Evolutionary conservation across 2,329 filamentous ascomycete genomes (phyloP), one percentile per base, ranked within the genome.

Genomic region (Emericellopsis cladophorae): DNA sequence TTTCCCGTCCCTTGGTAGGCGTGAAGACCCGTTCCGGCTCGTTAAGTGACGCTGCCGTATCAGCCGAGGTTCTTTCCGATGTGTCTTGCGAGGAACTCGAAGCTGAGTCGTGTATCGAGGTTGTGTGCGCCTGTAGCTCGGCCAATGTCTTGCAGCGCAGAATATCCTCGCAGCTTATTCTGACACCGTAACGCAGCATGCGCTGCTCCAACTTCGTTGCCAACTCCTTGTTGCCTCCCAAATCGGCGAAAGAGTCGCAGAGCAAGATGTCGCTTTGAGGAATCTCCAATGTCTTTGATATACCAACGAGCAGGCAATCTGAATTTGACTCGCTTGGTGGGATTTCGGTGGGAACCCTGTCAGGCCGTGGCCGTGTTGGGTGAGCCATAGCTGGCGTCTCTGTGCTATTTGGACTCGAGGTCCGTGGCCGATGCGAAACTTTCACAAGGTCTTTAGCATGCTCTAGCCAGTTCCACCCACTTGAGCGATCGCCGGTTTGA

Each of bases 241-340:
- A 51, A 21, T 70, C 66, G 36, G 49, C 46, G 40, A 70, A 69
- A 11, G 66, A 70, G 43, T 65, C 61, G 42, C 61, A 55, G 7
- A 62, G 49, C 12, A 55, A 50, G 12, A 68, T 54, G 1, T 51
- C 46, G 18, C 51, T 43, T 7, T 45, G 43, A 2, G 57, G 49
- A 4, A 65, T 51, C 14, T 54, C 51, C 9, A 69, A 54, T 1
- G 64, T 57, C 22, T 60, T 51, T 3, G 64, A 54, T 31, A 65
- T 51, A 18, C 54, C 58, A 15, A 49, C 46, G 24, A 56, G 49
- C 15, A 65, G 51, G 11, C 54, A 50, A n/a, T 59, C 54, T 32
- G 57, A 48, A 18, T 50, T 36, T n/a, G 43, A 42, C 37, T 48
- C 34, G 31, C 42, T 43, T 23, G 53, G 53, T 39, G 51, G 45